Evolutionary conservation across 2,329 filamentous ascomycete genomes (phyloP), one percentile per base, ranked within the genome.

Genomic region (Aspergillus awamori): DNA sequence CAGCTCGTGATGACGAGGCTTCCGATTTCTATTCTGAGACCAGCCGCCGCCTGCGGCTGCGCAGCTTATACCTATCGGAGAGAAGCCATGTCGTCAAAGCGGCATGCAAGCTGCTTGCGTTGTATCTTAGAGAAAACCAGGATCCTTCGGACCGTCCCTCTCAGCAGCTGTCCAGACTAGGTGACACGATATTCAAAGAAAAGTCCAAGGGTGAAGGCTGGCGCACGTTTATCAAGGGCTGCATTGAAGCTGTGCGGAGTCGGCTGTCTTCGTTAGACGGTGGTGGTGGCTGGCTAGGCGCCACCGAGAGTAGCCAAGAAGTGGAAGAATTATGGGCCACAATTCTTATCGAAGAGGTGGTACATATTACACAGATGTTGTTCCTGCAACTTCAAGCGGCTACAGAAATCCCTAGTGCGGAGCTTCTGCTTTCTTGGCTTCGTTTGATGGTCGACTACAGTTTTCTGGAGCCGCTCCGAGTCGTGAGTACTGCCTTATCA

Each of bases 291-390:
- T 86, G 82, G 83, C 71, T 80, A 62, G 74, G 79, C 41, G 70
- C 79, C 39, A 76, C 80, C 55, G 77, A 79, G 10, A 79, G 85
- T 24, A 81, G 83, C 22, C 83, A 86, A 47, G 81, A 85, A 39
- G 81, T 83, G 1, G 86, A 87, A 24, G 83, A 85, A 38, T 81
- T 84, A 55, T 94, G 89, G 87, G 76, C 84, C 24, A 82, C 83
- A 58, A 87, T 83, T 5, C 79, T 87, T 26, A 79, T 93, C 22
- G 86, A 87, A 13, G 92, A 96, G 74, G 83, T 89, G 47, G 81
- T 90, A 41, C 90, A 95, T 71, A 84, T 89, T 43, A 81, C 95
- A 75, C 88, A 92, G 53, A 81, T 93, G 15, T 79, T 92, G 24
- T 91, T 93, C 67, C 84, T 92, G 66, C 81, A 90, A 20, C 77